Evolutionary conservation across 2,329 filamentous ascomycete genomes (phyloP), one percentile per base, ranked within the genome.

Genomic region (Lachnellula arida): DNA sequence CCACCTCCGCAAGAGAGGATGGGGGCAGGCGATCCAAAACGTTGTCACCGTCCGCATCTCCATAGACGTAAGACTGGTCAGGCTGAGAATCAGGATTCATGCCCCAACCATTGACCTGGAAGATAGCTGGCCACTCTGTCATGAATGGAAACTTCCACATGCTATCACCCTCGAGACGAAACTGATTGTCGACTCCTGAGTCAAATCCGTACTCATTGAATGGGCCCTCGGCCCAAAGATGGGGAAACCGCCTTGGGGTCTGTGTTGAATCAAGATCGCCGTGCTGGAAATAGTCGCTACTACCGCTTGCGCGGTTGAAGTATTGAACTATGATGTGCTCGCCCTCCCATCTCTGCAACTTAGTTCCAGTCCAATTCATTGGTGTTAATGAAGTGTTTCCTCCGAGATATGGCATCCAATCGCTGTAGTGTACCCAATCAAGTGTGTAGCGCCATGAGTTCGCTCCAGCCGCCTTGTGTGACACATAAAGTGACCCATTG

Each of bases 141-240:
- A 85, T 79, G 57, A 86, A 81, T 59, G 81, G 75, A 63, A 80
- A 81, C 22, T 74, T 72, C 84, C 84, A 87, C 3, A 72, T 69
- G 9, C 76, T 74, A 52, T 82, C 76, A 19, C 70, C 69, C 5
- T 73, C 72, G 44, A 80, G 75, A n/a, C 72, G 66, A 72, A 86
- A 78, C 9, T 72, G 62, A 55, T 84, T 84, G 4, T 73, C 67
- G 19, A 86, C 65, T 2, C 84, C 84, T 25, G 77, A 74, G 65
- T 87, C 84, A 62, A 78, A 86, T 9, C 84, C 84, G 63, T 81
- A 87, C 57, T 81, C 74, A 64, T 87, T 87, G 70, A 80, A 86
- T 0, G 76, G 73, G 0, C 84, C 84, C 50, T 86, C 81, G 49
- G 82, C 76, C 65, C 81, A 84, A n/a, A 86, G 69, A 66, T 87